Base-by-base conservation (phyloP, 768 basidiomycete genomes). In the Kondoa subrosea region DNA sequence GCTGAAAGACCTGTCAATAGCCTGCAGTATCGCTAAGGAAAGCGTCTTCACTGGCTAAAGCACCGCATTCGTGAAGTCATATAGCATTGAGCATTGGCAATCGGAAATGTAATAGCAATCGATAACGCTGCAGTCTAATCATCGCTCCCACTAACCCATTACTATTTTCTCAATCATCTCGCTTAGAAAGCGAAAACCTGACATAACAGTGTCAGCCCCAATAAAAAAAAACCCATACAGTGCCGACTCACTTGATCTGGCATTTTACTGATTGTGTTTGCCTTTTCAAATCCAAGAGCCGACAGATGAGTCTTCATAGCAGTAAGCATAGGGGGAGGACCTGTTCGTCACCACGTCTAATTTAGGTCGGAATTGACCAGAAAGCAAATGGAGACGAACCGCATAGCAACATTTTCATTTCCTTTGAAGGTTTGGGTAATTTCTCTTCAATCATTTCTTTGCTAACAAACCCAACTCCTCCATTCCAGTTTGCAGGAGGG, bases 271-370 rank as follows among this genome's bases (percentile, higher is more conserved):
- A 95, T 82, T 4, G 89, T 84, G 71, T 87, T 84, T 3, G 95
- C 90, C 30, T 85, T 84, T 57, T 89, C 86, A 80, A 90, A 95
- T 72, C 84, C 85, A 75, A 99, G 84, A 65, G 87, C 87, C 31
- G 84, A 86, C 26, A 99, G 83, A 76, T 93, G 85, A 82, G 87
- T 90, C 85, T 87, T 87, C 86, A 87, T 87, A 17, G 86, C 86
- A 25, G 32, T 29, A 12, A 50, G 29, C 64, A 65, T 50, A 15
- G 86, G 87, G 1, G 86, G 85, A 56, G 86, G 86, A 34, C 83
- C 83, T 87, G 71, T 62, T 68, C 0, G 34, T 33, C 27, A 12
- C n/a, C n/a, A 32, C 30, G 26, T 67, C 4, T n/a, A 26, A 27
- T 12, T 57, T 8, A n/a, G 33, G 25, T 63, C 1, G 31, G 14